phyloP scores from a whole-genome alignment of 768 basidiomycete genomes.

The Pleurotus eryngii region DNA sequence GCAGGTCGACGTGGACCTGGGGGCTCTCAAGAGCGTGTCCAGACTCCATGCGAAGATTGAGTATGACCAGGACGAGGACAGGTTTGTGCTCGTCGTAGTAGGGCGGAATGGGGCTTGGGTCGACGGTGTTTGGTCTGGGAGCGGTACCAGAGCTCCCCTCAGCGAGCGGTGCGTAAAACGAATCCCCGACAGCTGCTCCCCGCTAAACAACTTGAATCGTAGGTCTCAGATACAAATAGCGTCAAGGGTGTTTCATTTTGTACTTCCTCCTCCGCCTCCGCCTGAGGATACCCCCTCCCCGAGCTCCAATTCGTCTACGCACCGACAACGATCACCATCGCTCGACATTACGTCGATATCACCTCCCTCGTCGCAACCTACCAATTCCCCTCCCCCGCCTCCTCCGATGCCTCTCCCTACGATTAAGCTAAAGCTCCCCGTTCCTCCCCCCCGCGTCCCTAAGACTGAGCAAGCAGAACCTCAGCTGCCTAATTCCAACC shows the following conservation, averaged over 20 bases:
- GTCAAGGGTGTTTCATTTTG: slow-evolving; percentile 94
- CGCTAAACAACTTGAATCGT: slow-evolving; percentile 10
- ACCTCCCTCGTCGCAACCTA: slow-evolving; percentile 77
- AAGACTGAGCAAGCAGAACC: slow-evolving; percentile 41
- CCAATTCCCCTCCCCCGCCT: slow-evolving; percentile 67
- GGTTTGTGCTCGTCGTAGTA: slow-evolving; percentile 85
- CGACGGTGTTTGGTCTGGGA: slow-evolving; percentile 92
- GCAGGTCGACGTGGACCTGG: slow-evolving; percentile 87
- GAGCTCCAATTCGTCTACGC: slow-evolving; percentile 69
- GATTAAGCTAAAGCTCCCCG: slow-evolving; percentile 34
- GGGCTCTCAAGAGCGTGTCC: slow-evolving; percentile 96
- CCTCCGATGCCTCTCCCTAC: slow-evolving; percentile 44
- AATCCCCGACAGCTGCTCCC: slow-evolving; percentile 3
- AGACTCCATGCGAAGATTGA: slow-evolving; percentile 94
- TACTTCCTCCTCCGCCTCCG: slow-evolving; percentile 83
- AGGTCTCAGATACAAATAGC: slow-evolving; percentile 97
- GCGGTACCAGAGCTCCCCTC: slow-evolving; percentile 82
- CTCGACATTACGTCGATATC: slow-evolving; percentile 80
- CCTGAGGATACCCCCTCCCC: slow-evolving; percentile 82
- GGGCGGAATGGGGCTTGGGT: slow-evolving; percentile 99
- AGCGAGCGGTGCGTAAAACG: slow-evolving; percentile 62
- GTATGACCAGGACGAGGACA: slow-evolving; percentile 86
- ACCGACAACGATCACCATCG: slow-evolving; percentile 71
- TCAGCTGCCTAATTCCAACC: slow-evolving; percentile 61
- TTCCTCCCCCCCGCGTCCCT: slow-evolving; percentile 35